phyloP scores from a whole-genome alignment of 2,329 filamentous ascomycete species.

The Pezicula carpinea region DNA sequence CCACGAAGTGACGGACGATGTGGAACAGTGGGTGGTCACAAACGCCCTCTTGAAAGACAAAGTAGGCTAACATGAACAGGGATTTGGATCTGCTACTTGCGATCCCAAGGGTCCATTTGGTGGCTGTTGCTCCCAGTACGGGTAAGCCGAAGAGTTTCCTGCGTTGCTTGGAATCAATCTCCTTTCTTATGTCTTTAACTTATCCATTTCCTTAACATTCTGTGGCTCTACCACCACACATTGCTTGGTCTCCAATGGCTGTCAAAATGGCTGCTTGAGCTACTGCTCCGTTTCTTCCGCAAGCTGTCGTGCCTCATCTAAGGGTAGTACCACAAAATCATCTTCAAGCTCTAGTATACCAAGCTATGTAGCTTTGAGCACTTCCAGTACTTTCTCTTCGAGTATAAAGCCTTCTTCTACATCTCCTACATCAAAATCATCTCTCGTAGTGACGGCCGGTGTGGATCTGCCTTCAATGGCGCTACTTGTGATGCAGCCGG shows the following conservation, averaged over 20 bases:
- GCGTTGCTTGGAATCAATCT: not conserved
- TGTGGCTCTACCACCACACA: not conserved
- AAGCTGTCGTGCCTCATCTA: not conserved
- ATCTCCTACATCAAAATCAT: not conserved
- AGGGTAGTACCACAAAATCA: not conserved
- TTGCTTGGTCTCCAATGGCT: not conserved
- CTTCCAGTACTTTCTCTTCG: not conserved
- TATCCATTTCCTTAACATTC: slow-evolving; percentile 1
- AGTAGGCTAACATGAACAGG: slow-evolving; percentile 9
- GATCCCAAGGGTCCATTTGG: slow-evolving; percentile 24
- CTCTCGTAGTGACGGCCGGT: slow-evolving; percentile 10
- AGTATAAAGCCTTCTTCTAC: not conserved
- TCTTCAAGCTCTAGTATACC: not conserved
- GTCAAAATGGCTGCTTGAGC: not conserved
- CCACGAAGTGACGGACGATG: slow-evolving; percentile 25
- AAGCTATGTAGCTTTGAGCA: not conserved
- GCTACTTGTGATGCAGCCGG: slow-evolving; percentile 9
- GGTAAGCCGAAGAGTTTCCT: slow-evolving; percentile 15
- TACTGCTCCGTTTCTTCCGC: not conserved
- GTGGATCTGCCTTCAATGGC: slow-evolving; percentile 11
- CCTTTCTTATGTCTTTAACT: not conserved
- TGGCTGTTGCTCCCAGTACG: slow-evolving; percentile 26
- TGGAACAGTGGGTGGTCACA: slow-evolving; percentile 14
- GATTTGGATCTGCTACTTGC: slow-evolving; percentile 23
- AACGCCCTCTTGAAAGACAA: not conserved